phyloP scores from a whole-genome alignment of 2,329 filamentous ascomycete genomes.

The Bertia moriformis region DNA sequence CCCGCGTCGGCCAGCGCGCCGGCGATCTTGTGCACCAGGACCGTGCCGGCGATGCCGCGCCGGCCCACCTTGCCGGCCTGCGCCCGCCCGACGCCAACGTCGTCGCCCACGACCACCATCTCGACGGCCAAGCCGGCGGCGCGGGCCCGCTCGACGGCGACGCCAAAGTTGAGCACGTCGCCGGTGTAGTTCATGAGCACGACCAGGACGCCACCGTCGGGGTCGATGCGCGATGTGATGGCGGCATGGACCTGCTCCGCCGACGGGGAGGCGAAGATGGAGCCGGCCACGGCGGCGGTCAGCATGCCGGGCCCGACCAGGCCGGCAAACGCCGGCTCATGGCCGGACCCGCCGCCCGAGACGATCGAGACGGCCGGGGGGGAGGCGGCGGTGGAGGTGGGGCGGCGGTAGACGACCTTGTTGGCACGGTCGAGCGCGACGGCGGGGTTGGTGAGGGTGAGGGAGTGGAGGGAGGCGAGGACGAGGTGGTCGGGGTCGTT shows the following conservation, averaged over 20 bases:
- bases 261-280: constrained; percentile 70
- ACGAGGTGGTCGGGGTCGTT: constrained; percentile 71
- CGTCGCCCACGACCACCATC: constrained; percentile 85
- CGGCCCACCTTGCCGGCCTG: constrained; percentile 84
- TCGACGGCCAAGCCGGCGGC: constrained; percentile 65
- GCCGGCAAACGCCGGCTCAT: constrained; percentile 75
- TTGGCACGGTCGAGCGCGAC: constrained; percentile 64
- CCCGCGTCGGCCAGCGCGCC: constrained; percentile 70
- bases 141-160: constrained; percentile 83
- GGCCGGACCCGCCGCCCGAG: constrained; percentile 77
- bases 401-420: constrained; percentile 71
- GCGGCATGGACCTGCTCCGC: constrained; percentile 71
- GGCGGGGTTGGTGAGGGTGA: constrained; percentile 74
- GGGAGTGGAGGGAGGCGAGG: constrained; percentile 56
- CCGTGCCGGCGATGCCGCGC: constrained; percentile 79
- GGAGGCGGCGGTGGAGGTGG: constrained; percentile 21
- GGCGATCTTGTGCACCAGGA: constrained; percentile 79
- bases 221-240: constrained; percentile 59
- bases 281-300: constrained; percentile 69
- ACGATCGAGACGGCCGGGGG: constrained; percentile 58
- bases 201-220: constrained; percentile 64
- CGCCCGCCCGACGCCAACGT: constrained; percentile 71
- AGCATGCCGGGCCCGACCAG: constrained; percentile 75
- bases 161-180: constrained; percentile 80
- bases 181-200: constrained; percentile 93